Base-by-base conservation (phyloP, 805 yeast species). In the Barnettozyma salicaria region DNA sequence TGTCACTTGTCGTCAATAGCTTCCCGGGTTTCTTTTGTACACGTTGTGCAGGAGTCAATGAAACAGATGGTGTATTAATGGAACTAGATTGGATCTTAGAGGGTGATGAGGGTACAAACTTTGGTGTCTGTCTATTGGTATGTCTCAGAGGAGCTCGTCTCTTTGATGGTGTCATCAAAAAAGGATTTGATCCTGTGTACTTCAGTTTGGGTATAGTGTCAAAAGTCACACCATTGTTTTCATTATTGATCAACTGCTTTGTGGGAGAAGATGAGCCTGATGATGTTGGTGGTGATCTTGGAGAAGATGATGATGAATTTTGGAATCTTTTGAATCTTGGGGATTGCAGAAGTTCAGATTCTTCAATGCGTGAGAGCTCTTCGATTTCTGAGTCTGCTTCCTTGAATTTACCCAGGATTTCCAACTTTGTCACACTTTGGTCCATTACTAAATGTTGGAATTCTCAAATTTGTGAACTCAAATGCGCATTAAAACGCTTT, bases 11-110 rank as follows among this genome's bases (percentile, higher is more conserved):
- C 3, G 46, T 48, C 9, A 50, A 25, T 9, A 46, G 30, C 26
- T 48, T 43, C 0, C 70, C 68, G 0, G 65, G 62, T 19, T 48
- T 54, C 43, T 69, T 69, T 43, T 72, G 76, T 20, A 69, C 48
- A 22, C 72, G 50, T 44, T 73, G 78, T 0, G 76, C 76, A 7
- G 78, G 78, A 0, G 78, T 72, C 19, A 57, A 49, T 6, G 56
- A 51, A 1, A 52, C 52, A 39, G 30, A 16, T 2, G 37, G 29
- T 25, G n/a, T n/a, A n/a, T 14, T 24, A 7, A 28, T 6, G 20
- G 14, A 29, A 19, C 30, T 30, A 20, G 16, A 26, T 12, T 30
- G 33, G 5, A 29, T 34, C 23, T 26, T 34, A 18, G 27, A 20
- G 17, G 41, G 32, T 16, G 31, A 22, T 21, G 25, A 13, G 7